These are phyloP conservation scores for Russula dissimulans DNA, from an alignment of 768 basidiomycete genomes.

Conservation along the genomic window DNA sequence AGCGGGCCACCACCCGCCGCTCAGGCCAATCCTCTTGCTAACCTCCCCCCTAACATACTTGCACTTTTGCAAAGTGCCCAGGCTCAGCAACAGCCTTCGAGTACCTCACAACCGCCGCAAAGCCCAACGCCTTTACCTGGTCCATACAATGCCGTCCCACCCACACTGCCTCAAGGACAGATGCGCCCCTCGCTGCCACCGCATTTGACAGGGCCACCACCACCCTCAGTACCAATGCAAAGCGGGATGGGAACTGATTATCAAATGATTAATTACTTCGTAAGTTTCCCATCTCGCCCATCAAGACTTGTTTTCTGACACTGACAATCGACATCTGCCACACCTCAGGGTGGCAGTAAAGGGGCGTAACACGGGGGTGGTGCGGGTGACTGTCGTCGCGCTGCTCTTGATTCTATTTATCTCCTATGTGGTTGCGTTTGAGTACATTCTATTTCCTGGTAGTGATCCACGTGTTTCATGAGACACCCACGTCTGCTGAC, in stretches of 20 bases:
- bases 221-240: conserved; percentile 17
- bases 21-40: conserved; percentile 9
- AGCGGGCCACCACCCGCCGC: neutral
- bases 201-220: conserved; percentile 33
- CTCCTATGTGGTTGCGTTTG: conserved; percentile 6
- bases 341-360: conserved; percentile 2
- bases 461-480: conserved; percentile 1
- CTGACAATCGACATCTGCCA: neutral
- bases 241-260: conserved; percentile 21
- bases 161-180: conserved; percentile 30
- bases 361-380: conserved; percentile 2
- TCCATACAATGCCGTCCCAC: conserved; percentile 16
- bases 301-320: neutral
- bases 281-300: conserved; percentile 26
- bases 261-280: conserved; percentile 63
- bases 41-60: conserved; percentile 16
- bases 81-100: conserved; percentile 18
- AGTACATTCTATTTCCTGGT: neutral
- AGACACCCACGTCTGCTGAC: neutral
- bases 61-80: conserved; percentile 16
- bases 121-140: conserved; percentile 4
- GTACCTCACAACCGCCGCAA: conserved; percentile 17
- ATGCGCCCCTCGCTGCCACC: conserved; percentile 40
- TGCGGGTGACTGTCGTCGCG: no score
- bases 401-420: conserved; percentile 7